phyloP scores from a whole-genome alignment of 140 eudicot species.

The Cichorium intybus region DNA sequence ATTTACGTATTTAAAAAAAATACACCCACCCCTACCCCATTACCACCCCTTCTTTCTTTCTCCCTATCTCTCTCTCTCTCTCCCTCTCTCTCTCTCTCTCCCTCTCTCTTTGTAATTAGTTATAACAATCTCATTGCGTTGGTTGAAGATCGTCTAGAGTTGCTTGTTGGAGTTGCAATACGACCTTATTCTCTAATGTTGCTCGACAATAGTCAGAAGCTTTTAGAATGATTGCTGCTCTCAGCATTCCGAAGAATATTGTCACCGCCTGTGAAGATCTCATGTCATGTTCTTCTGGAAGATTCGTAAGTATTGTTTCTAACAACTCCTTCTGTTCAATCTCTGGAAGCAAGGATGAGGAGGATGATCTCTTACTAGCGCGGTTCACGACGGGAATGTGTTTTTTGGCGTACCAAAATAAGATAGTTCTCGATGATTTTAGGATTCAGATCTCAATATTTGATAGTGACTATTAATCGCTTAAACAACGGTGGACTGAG shows the following conservation, averaged over 20 bases:
- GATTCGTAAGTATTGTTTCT: constrained; percentile 53
- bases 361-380: constrained; percentile 38
- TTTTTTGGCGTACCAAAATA: constrained; percentile 54
- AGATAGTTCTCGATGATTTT: constrained; percentile 71
- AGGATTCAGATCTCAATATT: constrained; percentile 42
- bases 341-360: constrained; percentile 53
- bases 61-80: too few species aligned
- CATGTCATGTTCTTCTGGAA: constrained; percentile 44
- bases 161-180: constrained; percentile 69
- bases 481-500: constrained; percentile 50
- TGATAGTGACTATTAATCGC: constrained; percentile 53
- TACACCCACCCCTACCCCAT: too few species aligned
- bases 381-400: constrained; percentile 86
- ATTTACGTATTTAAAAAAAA: too few species aligned
- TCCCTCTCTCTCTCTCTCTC: too few species aligned
- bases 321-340: constrained; percentile 72
- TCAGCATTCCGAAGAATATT: constrained; percentile 58
- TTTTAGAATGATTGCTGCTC: constrained; percentile 70
- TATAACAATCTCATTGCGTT: too few species aligned
- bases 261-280: constrained; percentile 35
- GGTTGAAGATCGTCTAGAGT: constrained; percentile 78
- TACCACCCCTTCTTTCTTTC: too few species aligned
- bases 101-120: too few species aligned
- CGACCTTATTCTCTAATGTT: constrained; percentile 70
- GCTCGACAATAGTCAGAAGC: constrained; percentile 48